Evolutionary conservation across 345 rosid species (phyloP).

Genomic region (Citrus maxima): DNA sequence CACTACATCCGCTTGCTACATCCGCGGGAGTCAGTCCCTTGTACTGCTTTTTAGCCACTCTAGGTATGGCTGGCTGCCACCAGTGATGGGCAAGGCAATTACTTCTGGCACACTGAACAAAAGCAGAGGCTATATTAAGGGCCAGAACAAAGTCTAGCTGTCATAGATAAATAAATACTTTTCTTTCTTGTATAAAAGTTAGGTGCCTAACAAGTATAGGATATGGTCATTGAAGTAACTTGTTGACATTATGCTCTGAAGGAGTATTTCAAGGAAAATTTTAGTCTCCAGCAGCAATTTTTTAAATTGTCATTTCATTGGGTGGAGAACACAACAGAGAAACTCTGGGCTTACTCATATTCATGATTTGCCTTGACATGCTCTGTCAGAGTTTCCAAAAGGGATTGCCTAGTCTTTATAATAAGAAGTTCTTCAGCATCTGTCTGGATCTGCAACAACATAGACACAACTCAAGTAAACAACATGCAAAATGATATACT

Average conservation of each 20-base stretch:
- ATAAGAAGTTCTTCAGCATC: conserved; percentile 88
- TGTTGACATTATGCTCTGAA: too few species aligned
- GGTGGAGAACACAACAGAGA: background rate
- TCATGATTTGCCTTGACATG: conserved; percentile 92
- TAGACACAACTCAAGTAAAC: background rate
- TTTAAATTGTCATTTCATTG: background rate
- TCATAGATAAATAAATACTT: background rate
- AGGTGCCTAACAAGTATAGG: too few species aligned
- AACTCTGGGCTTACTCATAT: conserved; percentile 69
- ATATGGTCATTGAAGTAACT: too few species aligned
- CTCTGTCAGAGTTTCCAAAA: conserved; percentile 69
- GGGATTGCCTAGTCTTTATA: conserved; percentile 88
- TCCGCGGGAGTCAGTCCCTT: conserved; percentile 47
- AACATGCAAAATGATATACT: background rate
- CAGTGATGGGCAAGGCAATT: conserved; percentile 76
- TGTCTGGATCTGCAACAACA: conserved; percentile 57
- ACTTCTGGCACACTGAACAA: conserved; percentile 80
- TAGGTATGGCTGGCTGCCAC: conserved; percentile 70
- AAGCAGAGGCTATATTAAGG: background rate
- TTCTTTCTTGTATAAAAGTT: too few species aligned
- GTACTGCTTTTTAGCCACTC: conserved; percentile 87
- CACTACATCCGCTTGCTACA: background rate
- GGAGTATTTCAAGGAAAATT: too few species aligned
- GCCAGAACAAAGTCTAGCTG: background rate
- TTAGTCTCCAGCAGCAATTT: background rate